Base-by-base conservation (phyloP, 768 basidiomycete species). In the Suillus weaverae region DNA sequence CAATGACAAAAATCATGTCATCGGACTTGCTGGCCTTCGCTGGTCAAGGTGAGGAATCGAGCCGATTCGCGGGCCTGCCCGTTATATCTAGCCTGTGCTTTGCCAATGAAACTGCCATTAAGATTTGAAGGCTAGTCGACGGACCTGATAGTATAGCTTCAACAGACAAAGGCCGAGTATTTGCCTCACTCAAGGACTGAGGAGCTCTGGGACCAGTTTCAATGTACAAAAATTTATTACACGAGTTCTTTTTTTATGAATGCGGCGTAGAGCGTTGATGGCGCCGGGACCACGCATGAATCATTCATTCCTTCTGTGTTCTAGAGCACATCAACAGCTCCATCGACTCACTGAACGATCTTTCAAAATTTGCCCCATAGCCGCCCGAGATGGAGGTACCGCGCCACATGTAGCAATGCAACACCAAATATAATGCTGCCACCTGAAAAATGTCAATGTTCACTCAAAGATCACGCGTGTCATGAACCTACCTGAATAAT, bases 361-460 rank as follows among this genome's bases (percentile, higher is more conserved):
- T 10, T 32, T 53, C 51, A 46, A 54, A 46, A 64, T 59, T 80
- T 84, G 39, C 83, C 83, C 72, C 69, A 70, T 41, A 82, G 60
- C 44, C 71, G 75, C 26, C 78, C 70, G 18, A 84, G 72, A 43
- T 81, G 74, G 43, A 86, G 68, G 43, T 80, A 69, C 13, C 82
- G 76, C 11, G 81, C 75, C 43, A 77, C 60, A 20, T 81, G 35
- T 72, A 86, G 72, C 66, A 85, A 62, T 22, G 71, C 59, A 20
- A 81, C 79, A 1, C 83, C 76, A 14, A 83, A 66, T 35, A 86
- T 53, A 41, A 85, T 71, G 46, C 74, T 72, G 32, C 77, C 75
- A 5, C 83, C 82, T 75, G 53, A 50, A 60, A 43, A 41, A 61
- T 30, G n/a, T 22, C 33, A 30, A 35, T 48, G 4, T 22, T 51